Percentiles rank a stretch among this genome's conserved stretches.
phyloP scores from a whole-genome alignment of 1,284 basidiomycete genomes.

The Pisolithus thermaeus region DNA sequence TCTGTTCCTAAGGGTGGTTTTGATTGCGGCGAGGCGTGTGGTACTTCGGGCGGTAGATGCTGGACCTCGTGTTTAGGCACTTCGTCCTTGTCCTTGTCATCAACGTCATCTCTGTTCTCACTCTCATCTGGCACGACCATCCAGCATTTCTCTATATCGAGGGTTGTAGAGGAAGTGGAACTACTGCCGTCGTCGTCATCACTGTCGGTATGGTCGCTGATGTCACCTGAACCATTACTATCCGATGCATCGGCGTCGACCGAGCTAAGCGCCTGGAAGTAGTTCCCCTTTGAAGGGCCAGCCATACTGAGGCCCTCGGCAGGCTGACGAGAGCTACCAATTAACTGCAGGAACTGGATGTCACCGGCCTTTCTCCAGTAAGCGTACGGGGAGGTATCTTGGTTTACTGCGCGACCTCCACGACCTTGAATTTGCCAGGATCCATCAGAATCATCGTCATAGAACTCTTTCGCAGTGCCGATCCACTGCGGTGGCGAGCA shows the following conservation, averaged over 20 bases:
- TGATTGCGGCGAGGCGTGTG: background rate
- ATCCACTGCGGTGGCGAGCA: constrained; percentile 40
- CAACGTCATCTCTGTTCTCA: constrained; percentile 3
- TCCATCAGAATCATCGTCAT: constrained; percentile 16
- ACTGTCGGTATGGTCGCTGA: constrained; percentile 1
- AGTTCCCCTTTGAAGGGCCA: constrained; percentile 10
- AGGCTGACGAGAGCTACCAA: background rate
- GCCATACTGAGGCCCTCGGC: background rate
- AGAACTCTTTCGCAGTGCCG: constrained; percentile 13
- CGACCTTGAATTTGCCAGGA: constrained; percentile 18
- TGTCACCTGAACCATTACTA: constrained; percentile 2
- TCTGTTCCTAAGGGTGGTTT: constrained; percentile 1
- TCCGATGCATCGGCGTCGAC: constrained; percentile 7
- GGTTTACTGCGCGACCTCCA: constrained; percentile 12
- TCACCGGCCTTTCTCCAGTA: constrained; percentile 43
- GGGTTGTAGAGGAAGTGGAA: constrained; percentile 10
- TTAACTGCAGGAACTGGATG: constrained; percentile 32
- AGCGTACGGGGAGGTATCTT: constrained; percentile 37
- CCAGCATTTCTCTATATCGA: constrained; percentile 27
- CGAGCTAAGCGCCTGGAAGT: constrained; percentile 9
- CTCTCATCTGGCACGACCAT: constrained; percentile 9
- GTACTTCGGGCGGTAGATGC: background rate
- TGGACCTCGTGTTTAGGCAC: background rate
- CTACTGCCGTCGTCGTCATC: constrained; percentile 10
- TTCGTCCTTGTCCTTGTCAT: background rate